Conservation (phyloP, 768 basidiomycete genomes). For the Candolleomyces efflorescens region DNA sequence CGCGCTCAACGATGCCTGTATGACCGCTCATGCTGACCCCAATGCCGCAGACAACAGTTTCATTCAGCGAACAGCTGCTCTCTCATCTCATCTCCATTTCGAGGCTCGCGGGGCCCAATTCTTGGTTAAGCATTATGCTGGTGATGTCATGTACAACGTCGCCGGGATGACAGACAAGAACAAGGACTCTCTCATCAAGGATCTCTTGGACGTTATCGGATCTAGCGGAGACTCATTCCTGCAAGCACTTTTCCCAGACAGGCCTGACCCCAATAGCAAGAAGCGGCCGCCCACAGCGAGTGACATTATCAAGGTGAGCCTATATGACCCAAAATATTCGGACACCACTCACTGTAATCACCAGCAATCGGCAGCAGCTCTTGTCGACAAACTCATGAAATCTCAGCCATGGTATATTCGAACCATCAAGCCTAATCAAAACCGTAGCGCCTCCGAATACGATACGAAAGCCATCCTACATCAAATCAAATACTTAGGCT, state of each 20-base stretch:
- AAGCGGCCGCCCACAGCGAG: conserved; percentile 97
- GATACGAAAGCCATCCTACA: conserved; percentile 94
- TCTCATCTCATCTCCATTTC: conserved; percentile 88
- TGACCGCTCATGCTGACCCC: conserved; percentile 97
- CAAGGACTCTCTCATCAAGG: conserved; percentile 95
- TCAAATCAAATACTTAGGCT: conserved; percentile 98
- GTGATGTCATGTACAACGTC: conserved; percentile 98
- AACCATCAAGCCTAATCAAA: conserved; percentile 98
- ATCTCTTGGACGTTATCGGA: conserved; percentile 85
- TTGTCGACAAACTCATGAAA: conserved; percentile 97
- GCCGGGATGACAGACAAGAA: conserved; percentile 99
- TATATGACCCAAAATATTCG: background rate
- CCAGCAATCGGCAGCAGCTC: conserved; percentile 87
- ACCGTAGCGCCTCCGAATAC: conserved; percentile 88
- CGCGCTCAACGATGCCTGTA: conserved; percentile 97
- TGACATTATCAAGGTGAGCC: conserved; percentile 87
- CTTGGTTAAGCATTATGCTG: conserved; percentile 94
- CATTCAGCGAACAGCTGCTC: conserved; percentile 79
- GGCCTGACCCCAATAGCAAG: conserved; percentile 95
- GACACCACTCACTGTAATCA: background rate
- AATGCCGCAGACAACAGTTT: conserved; percentile 96
- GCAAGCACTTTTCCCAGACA: conserved; percentile 86
- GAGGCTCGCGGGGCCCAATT: conserved; percentile 94
- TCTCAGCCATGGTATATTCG: conserved; percentile 98
- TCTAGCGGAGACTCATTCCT: conserved; percentile 81